Base-by-base conservation (phyloP, 345 rosid genomes). In the Conringia planisiliqua region DNA sequence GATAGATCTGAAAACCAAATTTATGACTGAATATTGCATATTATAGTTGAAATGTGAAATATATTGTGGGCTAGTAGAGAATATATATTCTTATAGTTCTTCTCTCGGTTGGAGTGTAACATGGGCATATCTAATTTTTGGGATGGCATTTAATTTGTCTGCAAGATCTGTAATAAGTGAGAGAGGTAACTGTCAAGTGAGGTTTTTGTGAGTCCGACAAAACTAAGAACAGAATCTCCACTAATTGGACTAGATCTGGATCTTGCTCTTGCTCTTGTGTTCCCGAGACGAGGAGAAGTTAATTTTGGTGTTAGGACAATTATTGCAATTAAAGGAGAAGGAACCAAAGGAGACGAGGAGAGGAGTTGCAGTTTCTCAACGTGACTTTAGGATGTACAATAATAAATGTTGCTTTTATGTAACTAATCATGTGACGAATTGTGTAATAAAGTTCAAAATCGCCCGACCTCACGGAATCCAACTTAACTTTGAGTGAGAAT, bases 121-220 rank as follows among this genome's bases (percentile, higher is more conserved):
- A 62, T 69, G 79, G 79, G 58, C 59, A 36, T 76, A 62, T 62
- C 75, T 55, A 69, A 52, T 40, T 29, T 50, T 67, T 68, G 56
- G 54, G 79, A 60, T 39, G 35, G 38, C 79, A 75, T 75, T 68
- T 20, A 68, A 52, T 69, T 42, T 76, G 75, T 33, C 70, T 76
- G 79, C 70, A 76, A 69, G 79, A 75, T 75, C 69, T 68, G 22
- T 60, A 68, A 76, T 69, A 70, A 76, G 65, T 70, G 65, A 11
- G 43, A 38, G 50, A 68, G 20, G 52, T n/a, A 13, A 56, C 64
- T 60, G 74, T 74, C 20, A 13, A 56, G 70, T 60, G 74, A 66
- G 56, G 59, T n/a, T 69, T 66, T 62, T 47, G 39, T 69, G 74
- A 69, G 20, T 26, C 73, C 50, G 79, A 68, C 79, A 75, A 62